A percentile compares a stretch with the other conserved stretches of the same genome.
Conservation (phyloP, 805 yeast genomes). For the Starmerella scarabaei region DNA sequence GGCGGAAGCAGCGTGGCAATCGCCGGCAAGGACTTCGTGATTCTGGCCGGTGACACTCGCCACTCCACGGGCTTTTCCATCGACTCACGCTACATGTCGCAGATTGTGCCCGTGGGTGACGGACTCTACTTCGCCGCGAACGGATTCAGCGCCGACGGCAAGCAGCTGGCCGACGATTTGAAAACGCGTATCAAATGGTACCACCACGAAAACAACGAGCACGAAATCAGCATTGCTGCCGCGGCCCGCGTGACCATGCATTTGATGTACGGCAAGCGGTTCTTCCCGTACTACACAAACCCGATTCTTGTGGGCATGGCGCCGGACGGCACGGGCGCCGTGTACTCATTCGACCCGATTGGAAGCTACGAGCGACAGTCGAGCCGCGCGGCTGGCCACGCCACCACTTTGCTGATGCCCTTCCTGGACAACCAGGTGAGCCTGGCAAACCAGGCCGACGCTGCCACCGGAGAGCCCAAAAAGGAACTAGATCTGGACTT, state of each 20-base stretch:
- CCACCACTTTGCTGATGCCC: conserved; percentile 92
- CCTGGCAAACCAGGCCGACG: conserved; percentile 83
- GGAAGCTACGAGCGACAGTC: conserved; percentile 97
- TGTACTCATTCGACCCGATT: conserved; percentile 93
- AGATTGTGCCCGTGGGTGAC: conserved; percentile 81
- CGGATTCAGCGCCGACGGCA: conserved; percentile 94
- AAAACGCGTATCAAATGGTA: conserved; percentile 54
- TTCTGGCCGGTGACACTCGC: conserved; percentile 97
- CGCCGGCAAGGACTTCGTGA: conserved; percentile 95
- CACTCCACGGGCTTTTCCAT: conserved; percentile 88
- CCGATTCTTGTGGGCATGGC: conserved; percentile 92
- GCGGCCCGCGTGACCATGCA: conserved; percentile 90
- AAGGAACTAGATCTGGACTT: conserved; percentile 51
- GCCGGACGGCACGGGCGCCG: conserved; percentile 82
- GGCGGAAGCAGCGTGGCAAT: conserved; percentile 97
- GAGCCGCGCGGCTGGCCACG: conserved; percentile 97
- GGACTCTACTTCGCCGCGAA: conserved; percentile 77
- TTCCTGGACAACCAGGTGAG: conserved; percentile 95
- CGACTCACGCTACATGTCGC: conserved; percentile 84
- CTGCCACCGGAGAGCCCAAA: conserved; percentile 52
- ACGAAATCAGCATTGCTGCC: conserved; percentile 49
- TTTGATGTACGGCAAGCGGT: conserved; percentile 77
- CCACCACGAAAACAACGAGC: conserved; percentile 69
- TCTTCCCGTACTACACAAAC: conserved; percentile 93
- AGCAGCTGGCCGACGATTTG: conserved; percentile 66